phyloP scores from a whole-genome alignment of 108 stramenopile species.

The Aurantiochytrium sp. region DNA sequence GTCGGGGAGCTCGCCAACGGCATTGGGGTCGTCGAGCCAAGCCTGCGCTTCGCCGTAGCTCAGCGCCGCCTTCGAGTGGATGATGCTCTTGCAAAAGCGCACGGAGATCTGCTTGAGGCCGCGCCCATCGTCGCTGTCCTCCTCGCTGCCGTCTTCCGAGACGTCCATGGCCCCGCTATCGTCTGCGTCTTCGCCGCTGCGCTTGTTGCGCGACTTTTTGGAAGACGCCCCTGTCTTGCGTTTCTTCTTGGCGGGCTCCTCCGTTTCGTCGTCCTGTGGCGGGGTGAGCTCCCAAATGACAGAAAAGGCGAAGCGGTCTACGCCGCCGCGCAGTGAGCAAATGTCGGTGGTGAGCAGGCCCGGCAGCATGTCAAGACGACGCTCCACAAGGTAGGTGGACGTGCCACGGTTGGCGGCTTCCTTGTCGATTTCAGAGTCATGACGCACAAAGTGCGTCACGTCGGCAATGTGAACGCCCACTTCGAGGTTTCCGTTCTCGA shows the following conservation, averaged over 20 bases:
- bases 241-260: background rate
- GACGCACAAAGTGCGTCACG: slow-evolving; percentile 91
- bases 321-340: slow-evolving; percentile 85
- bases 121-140: background rate
- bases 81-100: slow-evolving; percentile 87
- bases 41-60: slow-evolving; percentile 95
- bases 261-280: background rate
- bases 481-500: slow-evolving; percentile 72
- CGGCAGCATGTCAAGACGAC: slow-evolving; percentile 96
- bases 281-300: slow-evolving; percentile 82
- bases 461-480: slow-evolving; percentile 98
- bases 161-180: background rate
- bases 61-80: slow-evolving; percentile 86
- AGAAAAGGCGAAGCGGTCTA: slow-evolving; percentile 85
- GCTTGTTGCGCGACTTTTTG: background rate
- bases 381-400: slow-evolving; percentile 94
- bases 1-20: slow-evolving; percentile 42
- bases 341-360: slow-evolving; percentile 86
- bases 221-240: too few species aligned
- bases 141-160: background rate
- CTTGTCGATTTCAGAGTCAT: slow-evolving; percentile 84
- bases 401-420: slow-evolving; percentile 93
- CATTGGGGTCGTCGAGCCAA: slow-evolving; percentile 76
- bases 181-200: background rate
- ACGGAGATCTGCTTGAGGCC: slow-evolving; percentile 55